phyloP scores from a whole-genome alignment of 306 rosid species.

The Ceratonia siliqua region DNA sequence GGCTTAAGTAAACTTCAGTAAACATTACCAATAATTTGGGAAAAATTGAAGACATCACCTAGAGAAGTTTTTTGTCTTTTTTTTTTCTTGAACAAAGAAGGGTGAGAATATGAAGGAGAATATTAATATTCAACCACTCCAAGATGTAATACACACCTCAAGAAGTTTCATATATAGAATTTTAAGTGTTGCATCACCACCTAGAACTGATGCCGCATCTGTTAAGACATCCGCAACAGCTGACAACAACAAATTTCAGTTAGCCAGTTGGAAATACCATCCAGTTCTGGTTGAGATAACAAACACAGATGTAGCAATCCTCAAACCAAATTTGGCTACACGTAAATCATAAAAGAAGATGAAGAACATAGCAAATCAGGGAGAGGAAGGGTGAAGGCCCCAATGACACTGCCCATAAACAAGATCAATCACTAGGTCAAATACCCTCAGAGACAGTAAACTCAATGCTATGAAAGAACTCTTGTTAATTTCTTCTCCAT shows the following conservation, averaged over 20 bases:
- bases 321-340: slow-evolving; percentile 5
- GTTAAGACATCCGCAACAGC: slow-evolving; percentile 98
- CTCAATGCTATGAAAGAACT: no score
- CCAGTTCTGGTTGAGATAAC: slow-evolving; percentile 28
- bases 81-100: background rate
- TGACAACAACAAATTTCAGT: slow-evolving; percentile 51
- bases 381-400: background rate
- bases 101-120: background rate
- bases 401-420: background rate
- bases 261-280: slow-evolving; percentile 30
- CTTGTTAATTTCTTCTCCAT: background rate
- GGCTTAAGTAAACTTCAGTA: background rate
- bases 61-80: background rate
- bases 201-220: slow-evolving; percentile 95
- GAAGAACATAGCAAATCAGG: slow-evolving; percentile 27
- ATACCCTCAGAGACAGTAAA: slow-evolving; percentile 4
- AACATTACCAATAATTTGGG: background rate
- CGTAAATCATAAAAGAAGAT: slow-evolving; percentile 10
- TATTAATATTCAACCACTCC: slow-evolving; percentile 11
- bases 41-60: background rate
- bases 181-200: slow-evolving; percentile 86
- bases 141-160: slow-evolving; percentile 64
- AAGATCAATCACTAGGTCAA: slow-evolving; percentile 5
- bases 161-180: slow-evolving; percentile 84
- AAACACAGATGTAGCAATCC: background rate